Conservation (phyloP, 164 flowering plant species). For the Vitis amurensis region DNA sequence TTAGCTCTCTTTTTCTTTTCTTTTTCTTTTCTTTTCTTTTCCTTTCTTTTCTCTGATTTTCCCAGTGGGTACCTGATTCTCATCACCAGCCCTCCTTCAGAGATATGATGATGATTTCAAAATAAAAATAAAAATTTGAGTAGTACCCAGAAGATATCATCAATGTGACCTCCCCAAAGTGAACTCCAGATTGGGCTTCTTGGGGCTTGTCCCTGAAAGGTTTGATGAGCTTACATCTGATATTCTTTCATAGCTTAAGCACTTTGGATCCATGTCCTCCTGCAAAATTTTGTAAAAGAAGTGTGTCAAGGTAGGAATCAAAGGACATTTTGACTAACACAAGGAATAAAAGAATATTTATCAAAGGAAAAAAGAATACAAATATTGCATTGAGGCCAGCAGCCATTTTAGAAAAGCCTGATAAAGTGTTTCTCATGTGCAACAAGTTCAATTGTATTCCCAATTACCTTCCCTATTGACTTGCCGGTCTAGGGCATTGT, state of each 20-base stretch:
- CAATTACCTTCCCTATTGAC: neutral
- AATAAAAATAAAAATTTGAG: conserved; percentile 29
- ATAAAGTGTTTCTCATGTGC: neutral
- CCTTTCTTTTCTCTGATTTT: conserved; percentile 36
- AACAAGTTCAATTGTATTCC: neutral
- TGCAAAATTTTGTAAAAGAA: conserved; percentile 6
- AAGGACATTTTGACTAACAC: conserved; percentile 30
- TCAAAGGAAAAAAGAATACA: conserved; percentile 7
- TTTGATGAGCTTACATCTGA: conserved; percentile 61
- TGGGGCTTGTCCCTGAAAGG: conserved; percentile 50
- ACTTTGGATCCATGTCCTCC: conserved; percentile 61
- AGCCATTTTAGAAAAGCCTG: conserved; percentile 18
- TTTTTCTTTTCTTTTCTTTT: conserved; percentile 13
- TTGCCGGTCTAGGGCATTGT: neutral
- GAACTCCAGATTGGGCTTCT: conserved; percentile 88
- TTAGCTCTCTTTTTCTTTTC: conserved; percentile 34
- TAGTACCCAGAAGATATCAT: conserved; percentile 19
- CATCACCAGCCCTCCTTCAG: conserved; percentile 20
- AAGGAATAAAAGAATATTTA: conserved; percentile 24
- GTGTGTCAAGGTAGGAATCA: conserved; percentile 20
- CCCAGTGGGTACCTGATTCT: conserved; percentile 66
- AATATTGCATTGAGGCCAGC: too few species aligned
- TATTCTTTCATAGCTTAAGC: conserved; percentile 55
- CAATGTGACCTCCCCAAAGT: conserved; percentile 78
- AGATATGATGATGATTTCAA: conserved; percentile 49